These are phyloP conservation scores for Pleurotus giganteus DNA, from an alignment of 768 basidiomycete species.

Conservation along the genomic window DNA sequence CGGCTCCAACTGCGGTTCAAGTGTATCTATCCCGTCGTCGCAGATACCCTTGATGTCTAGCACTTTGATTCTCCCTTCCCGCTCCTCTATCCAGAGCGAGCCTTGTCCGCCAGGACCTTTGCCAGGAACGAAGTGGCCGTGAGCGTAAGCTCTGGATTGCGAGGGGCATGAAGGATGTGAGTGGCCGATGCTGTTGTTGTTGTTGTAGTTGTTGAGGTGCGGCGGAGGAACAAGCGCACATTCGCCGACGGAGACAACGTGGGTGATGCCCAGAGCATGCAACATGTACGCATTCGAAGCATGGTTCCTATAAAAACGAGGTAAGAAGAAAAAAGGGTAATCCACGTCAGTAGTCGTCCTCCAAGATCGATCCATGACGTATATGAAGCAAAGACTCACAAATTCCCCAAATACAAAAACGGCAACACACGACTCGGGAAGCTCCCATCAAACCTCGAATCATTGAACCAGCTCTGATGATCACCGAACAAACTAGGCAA, in stretches of 20 bases:
- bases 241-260: constrained; percentile 96
- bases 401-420: constrained; percentile 90
- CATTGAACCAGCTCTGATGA: constrained; percentile 94
- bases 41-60: constrained; percentile 90
- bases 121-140: constrained; percentile 37
- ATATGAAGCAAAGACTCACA: no score
- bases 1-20: constrained; percentile 83
- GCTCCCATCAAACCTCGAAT: constrained; percentile 89
- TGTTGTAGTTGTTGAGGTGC: constrained; percentile 27
- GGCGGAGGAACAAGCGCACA: constrained; percentile 85
- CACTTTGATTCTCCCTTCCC: constrained; percentile 86
- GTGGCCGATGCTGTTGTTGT: background rate
- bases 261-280: constrained; percentile 91
- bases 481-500: constrained; percentile 61
- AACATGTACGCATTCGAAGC: constrained; percentile 96
- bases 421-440: constrained; percentile 93
- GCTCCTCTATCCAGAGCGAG: constrained; percentile 84
- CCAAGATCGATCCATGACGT: no score
- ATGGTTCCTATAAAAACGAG: constrained; percentile 62
- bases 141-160: background rate
- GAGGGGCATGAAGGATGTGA: constrained; percentile 1
- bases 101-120: constrained; percentile 56
- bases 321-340: background rate
- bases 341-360: no score
- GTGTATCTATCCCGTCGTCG: constrained; percentile 95